Evolutionary conservation across 2,329 filamentous ascomycete genomes (phyloP), one percentile per base, ranked within the genome.

Genomic region (Mariannaea elegans): DNA sequence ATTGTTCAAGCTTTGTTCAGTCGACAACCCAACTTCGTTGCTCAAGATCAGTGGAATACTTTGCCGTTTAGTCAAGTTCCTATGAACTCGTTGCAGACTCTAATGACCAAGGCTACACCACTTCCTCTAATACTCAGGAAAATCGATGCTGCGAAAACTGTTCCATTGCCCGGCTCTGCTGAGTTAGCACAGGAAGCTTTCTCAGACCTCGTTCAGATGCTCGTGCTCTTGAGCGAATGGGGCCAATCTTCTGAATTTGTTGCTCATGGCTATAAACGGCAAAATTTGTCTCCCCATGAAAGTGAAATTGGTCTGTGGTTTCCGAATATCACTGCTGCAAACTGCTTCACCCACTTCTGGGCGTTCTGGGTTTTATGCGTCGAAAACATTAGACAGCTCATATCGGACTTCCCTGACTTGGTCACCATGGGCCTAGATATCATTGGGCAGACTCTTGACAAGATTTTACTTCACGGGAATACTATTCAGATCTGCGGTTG

Each of bases 301-400:
- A 13, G 9, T 16, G 14, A 27, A n/a, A 34, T 24, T 27, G 2
- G 18, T 29, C 42, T 76, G 14, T 75, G 65, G 65, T 80, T 76
- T 45, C 65, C 72, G 0, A 71, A 70, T 18, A 72, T 80, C 18
- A 75, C 75, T 2, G 66, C 67, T 3, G 78, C 76, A 3, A 80
- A 79, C 34, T 70, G 69, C 4, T 64, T 74, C 16, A 77, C 73
- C 0, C 76, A 80, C 39, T 70, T 72, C 7, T 79, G 76, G 77
- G 68, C 75, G 0, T 76, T 79, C 27, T 71, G 68, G 39, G 71
- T 77, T 6, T 69, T 78, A 2, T 79, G 76, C 56, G 59, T 74
- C 3, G 38, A 59, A 0, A 73, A 76, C 21, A 66, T 77, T 3
- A 48, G 51, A 2, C 21, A 10, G 3, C 1, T 63, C 2, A 45